Base-by-base conservation (phyloP, 208 protist genomes). In the Hexamita inflata region DNA sequence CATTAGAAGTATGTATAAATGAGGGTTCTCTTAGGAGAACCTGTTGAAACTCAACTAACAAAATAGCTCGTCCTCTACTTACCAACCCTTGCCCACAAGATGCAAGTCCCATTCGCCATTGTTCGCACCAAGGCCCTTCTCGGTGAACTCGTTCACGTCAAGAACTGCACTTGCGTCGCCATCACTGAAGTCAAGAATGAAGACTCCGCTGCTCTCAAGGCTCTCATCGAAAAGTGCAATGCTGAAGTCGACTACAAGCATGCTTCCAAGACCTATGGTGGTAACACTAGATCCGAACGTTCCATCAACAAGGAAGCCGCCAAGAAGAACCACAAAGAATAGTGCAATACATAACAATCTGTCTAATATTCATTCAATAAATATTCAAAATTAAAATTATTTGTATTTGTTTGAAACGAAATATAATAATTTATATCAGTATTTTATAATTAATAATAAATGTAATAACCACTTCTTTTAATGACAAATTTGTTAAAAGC, bases 81-180 rank as follows among this genome's bases (percentile, higher is more conserved):
- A 59, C 96, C 96, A 64, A 89, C 94, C 74, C 91, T 99, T 30
- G 98, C 95, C 90, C 86, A 90, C 75, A 94, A 96, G 83, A 91
- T 95, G 84, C 92, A 96, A 73, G 89, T 99, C 70, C 95, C 96
- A 59, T 99, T 97, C 88, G 92, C 89, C 82, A 98, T 99, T 80
- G 94, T 99, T 80, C 98, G 98, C 89, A 87, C 90, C 80, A 98
- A 98, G 91, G 84, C 94, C 29, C 86, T 91, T 74, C 90, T 98
- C 40, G 96, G 96, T 79, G 70, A 90, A 61, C 78, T 98, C 11
- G 90, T 97, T 32, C 90, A 95, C 83, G 81, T 89, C 86, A 98
- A 97, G 90, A 98, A 86, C 42, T 86, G 91, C 62, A 89, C 94
- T 15, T 86, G 82, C 73, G 75, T 98, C 77, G 93, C 93, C 68